Conservation (phyloP, 345 rosid species). For the Melastoma malabathricum region DNA sequence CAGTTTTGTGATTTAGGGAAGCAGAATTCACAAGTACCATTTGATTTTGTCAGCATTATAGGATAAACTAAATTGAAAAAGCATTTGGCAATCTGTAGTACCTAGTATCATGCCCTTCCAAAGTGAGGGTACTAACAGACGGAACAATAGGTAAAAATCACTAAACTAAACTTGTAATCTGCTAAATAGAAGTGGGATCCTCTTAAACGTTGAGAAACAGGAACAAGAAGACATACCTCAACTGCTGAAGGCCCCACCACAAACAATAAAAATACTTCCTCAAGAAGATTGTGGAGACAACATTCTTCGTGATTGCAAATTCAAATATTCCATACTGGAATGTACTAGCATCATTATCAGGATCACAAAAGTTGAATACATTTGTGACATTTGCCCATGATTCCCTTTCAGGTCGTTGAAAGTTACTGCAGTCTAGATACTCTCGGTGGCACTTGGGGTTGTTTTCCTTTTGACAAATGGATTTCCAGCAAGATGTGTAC, state of each 20-base stretch:
- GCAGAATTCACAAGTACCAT: too few relatives aligned
- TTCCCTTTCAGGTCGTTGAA: conserved; percentile 13
- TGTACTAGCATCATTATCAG: conserved; percentile 19
- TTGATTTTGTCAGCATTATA: too few relatives aligned
- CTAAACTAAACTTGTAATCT: not conserved
- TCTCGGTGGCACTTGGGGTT: conserved; percentile 24
- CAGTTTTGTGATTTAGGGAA: too few relatives aligned
- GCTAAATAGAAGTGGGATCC: not conserved
- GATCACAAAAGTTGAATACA: conserved; percentile 54
- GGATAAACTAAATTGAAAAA: too few relatives aligned
- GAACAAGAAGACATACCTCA: conserved; percentile 31
- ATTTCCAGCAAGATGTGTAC: conserved; percentile 74
- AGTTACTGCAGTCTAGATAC: conserved; percentile 50
- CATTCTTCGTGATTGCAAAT: conserved; percentile 44
- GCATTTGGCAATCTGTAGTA: too few relatives aligned
- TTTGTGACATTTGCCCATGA: conserved; percentile 41
- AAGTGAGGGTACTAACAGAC: too few relatives aligned
- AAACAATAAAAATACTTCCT: conserved; percentile 73
- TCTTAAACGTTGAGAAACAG: conserved; percentile 5
- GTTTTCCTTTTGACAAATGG: conserved; percentile 39
- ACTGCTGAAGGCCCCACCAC: conserved; percentile 92
- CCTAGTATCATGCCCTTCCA: too few relatives aligned
- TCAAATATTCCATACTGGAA: conserved; percentile 65
- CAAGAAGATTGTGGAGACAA: conserved; percentile 43
- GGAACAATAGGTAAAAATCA: not conserved